phyloP scores from a whole-genome alignment of 768 basidiomycete species.

The Tylopilus subfusipes region DNA sequence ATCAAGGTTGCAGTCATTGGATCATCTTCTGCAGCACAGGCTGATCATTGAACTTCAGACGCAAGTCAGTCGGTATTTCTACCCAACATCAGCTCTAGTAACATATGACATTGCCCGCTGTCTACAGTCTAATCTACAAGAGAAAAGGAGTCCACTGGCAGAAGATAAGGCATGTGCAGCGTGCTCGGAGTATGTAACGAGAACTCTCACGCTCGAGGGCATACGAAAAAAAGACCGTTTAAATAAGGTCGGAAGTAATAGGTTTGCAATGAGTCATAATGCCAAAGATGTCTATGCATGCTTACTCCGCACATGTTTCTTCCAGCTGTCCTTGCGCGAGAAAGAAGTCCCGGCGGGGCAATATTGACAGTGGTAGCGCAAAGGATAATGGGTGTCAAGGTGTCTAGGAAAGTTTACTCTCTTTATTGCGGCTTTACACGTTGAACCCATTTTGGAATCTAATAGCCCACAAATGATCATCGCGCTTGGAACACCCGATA shows the following conservation, averaged over 20 bases:
- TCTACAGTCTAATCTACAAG: not conserved
- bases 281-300: not conserved
- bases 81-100: not conserved
- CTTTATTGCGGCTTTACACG: constrained; percentile 1
- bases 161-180: too few species aligned
- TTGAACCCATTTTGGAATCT: not conserved
- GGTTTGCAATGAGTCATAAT: not conserved
- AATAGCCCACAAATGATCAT: constrained; percentile 10
- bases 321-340: constrained; percentile 22
- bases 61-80: not conserved
- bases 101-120: not conserved
- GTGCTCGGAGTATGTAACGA: not conserved
- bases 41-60: not conserved
- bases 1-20: not conserved
- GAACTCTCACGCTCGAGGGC: not conserved
- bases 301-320: constrained; percentile 8
- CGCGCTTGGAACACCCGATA: not conserved
- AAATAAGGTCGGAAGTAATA: not conserved
- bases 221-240: not conserved
- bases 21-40: too few species aligned
- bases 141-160: not conserved
- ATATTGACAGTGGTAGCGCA: constrained; percentile 12
- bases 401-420: constrained; percentile 19
- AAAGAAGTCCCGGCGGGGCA: constrained; percentile 15
- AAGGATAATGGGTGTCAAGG: constrained; percentile 14